A percentile compares a stretch with the other conserved stretches of the same genome.
Conservation (phyloP, 306 rosid species). For the Quercus rubra region DNA sequence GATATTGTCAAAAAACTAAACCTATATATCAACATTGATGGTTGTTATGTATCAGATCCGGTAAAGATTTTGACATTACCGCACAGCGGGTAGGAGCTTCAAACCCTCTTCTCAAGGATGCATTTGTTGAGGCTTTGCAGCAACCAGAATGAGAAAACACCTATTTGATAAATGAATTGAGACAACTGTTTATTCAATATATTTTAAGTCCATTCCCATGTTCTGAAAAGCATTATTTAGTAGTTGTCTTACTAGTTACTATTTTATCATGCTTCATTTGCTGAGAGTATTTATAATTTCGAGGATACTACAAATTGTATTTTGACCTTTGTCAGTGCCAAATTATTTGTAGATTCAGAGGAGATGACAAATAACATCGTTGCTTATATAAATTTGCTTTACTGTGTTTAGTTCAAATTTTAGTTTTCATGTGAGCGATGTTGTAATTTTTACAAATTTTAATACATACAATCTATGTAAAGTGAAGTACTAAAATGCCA, state of each 20-base stretch:
- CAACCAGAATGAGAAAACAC: constrained; percentile 46
- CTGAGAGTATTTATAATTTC: not conserved
- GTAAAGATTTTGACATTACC: constrained; percentile 81
- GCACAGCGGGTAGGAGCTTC: constrained; percentile 88
- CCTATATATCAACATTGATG: constrained; percentile 17
- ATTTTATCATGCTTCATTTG: not conserved
- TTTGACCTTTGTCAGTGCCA: constrained; percentile 9
- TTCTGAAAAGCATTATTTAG: constrained; percentile 12
- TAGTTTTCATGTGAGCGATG: not conserved
- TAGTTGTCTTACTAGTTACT: not conserved
- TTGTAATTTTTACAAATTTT: no score
- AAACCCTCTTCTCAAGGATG: constrained; percentile 71
- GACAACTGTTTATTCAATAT: not conserved
- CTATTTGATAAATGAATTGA: constrained; percentile 8
- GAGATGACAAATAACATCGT: not conserved
- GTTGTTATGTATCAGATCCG: constrained; percentile 62
- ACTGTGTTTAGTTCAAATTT: not conserved
- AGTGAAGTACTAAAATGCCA: no score
- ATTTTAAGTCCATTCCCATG: constrained; percentile 1
- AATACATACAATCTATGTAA: no score
- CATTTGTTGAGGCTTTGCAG: constrained; percentile 58
- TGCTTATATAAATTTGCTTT: not conserved
- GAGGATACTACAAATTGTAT: constrained; percentile 5
- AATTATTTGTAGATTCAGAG: constrained; percentile 7
- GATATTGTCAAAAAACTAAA: not conserved